Evolutionary conservation across 2,329 filamentous ascomycete species (phyloP), one percentile per base, ranked within the genome.

Genomic region (Colletotrichum sp.): DNA sequence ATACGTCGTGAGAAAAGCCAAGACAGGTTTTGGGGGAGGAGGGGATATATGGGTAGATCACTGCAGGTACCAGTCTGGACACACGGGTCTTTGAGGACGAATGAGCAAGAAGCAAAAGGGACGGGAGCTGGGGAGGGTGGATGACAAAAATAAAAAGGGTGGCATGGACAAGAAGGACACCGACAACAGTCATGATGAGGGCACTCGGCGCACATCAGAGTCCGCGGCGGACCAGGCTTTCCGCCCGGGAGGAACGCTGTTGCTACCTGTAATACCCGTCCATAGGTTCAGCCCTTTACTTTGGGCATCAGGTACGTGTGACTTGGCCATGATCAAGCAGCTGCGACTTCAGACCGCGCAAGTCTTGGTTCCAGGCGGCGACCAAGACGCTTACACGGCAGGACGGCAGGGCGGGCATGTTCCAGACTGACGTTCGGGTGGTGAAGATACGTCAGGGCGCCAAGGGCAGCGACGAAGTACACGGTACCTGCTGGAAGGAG

Each of bases 181-280:
- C 44, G n/a, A 52, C 44, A 52, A 71, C 18, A 69, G 69, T 69
- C 67, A 72, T 63, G 74, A 78, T 60, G 74, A 49, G 49, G 57
- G 30, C 16, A 30, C 34, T 73, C 64, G 74, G 73, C 30, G 16
- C 63, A 71, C 57, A 32, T 55, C 39, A 55, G 28, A 55, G 62
- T 55, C 64, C 44, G 28, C 59, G 16, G 30, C 55, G 34, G 69
- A 67, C 52, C 32, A 15, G 7, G 44, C 60, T 67, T 0, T 52
- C 72, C 62, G 72, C 62, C 30, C 55, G 36, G 59, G 57, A 73
- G 24, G 60, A 15, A 39, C 34, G 34, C 30, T 39, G 55, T 16
- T 52, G 44, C 44, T 21, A 21, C 44, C 55, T 59, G 18, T 2
- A 18, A 8, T 8, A 28, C 26, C n/a, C 44, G n/a, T 21, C 44